A percentile compares a stretch with the other conserved stretches of the same genome.
phyloP scores from a whole-genome alignment of 2,329 filamentous ascomycete species.

The Colletotrichum limetticola region DNA sequence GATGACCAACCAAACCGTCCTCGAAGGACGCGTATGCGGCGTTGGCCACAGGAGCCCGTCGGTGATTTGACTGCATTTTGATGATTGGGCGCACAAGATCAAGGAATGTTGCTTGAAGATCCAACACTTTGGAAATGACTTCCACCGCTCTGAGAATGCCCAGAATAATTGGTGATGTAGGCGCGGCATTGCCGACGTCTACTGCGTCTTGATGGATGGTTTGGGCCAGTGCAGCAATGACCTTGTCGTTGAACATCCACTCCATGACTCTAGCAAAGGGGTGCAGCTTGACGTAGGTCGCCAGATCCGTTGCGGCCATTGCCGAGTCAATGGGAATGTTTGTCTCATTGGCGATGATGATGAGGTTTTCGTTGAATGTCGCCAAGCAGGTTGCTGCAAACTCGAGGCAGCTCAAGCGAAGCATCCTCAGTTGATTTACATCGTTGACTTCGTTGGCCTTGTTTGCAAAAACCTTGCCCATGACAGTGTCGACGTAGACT shows the following conservation, averaged over 20 bases:
- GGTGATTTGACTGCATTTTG: constrained; percentile 70
- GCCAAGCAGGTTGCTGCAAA: constrained; percentile 83
- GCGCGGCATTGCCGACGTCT: constrained; percentile 76
- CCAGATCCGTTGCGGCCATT: constrained; percentile 79
- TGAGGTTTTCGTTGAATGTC: constrained; percentile 94
- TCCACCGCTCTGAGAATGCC: constrained; percentile 84
- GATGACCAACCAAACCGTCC: constrained; percentile 85
- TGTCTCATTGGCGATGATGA: constrained; percentile 84
- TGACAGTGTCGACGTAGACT: constrained; percentile 89
- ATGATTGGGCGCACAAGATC: constrained; percentile 86
- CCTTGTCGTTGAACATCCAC: constrained; percentile 95
- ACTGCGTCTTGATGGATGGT: constrained; percentile 80
- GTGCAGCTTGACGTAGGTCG: constrained; percentile 85
- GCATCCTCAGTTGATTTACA: constrained; percentile 74
- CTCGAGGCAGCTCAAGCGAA: constrained; percentile 84
- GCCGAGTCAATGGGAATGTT: constrained; percentile 79
- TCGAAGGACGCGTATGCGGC: constrained; percentile 89
- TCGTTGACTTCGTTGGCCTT: constrained; percentile 74
- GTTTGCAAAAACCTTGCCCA: constrained; percentile 80
- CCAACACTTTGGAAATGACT: constrained; percentile 83
- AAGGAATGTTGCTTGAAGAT: constrained; percentile 90
- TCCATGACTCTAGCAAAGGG: constrained; percentile 97
- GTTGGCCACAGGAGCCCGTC: constrained; percentile 73
- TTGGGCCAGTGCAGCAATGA: constrained; percentile 81
- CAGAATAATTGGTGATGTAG: constrained; percentile 84